These are phyloP conservation scores for Candida montana DNA, from an alignment of 805 yeast species.

Conservation along the genomic window DNA sequence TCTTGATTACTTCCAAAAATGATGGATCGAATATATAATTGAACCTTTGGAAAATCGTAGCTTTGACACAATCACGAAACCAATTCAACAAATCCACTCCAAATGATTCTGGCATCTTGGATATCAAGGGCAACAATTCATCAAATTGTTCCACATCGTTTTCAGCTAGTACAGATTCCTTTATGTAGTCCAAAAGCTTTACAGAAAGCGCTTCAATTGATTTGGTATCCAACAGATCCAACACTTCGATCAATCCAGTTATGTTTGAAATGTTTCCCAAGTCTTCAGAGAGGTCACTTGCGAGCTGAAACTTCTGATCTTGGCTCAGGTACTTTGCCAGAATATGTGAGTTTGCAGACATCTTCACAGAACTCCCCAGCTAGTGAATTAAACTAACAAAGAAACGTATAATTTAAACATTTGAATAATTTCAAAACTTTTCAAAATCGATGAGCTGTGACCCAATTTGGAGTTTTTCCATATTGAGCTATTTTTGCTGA, in stretches of 20 bases:
- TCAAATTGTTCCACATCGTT: not conserved
- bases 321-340: conserved; percentile 8
- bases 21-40: conserved; percentile 4
- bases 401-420: too few species aligned
- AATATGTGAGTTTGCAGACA: not conserved
- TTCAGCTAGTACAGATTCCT: not conserved
- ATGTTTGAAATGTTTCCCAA: conserved; percentile 7
- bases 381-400: too few species aligned
- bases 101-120: conserved; percentile 8
- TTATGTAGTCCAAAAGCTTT: conserved; percentile 1
- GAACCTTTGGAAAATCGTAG: conserved; percentile 4
- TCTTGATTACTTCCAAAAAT: not conserved
- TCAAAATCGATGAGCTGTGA: not conserved
- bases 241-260: conserved; percentile 8
- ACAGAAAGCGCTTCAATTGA: conserved; percentile 3
- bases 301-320: conserved; percentile 3
- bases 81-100: conserved; percentile 5
- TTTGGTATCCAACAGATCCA: conserved; percentile 6
- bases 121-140: conserved; percentile 2
- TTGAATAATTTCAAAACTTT: not conserved
- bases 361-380: too few species aligned
- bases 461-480: not conserved
- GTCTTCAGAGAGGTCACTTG: conserved; percentile 6
- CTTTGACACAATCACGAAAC: conserved; percentile 4
- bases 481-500: not conserved